Conservation (phyloP, 1,284 basidiomycete genomes). For the Chiua sp. region DNA sequence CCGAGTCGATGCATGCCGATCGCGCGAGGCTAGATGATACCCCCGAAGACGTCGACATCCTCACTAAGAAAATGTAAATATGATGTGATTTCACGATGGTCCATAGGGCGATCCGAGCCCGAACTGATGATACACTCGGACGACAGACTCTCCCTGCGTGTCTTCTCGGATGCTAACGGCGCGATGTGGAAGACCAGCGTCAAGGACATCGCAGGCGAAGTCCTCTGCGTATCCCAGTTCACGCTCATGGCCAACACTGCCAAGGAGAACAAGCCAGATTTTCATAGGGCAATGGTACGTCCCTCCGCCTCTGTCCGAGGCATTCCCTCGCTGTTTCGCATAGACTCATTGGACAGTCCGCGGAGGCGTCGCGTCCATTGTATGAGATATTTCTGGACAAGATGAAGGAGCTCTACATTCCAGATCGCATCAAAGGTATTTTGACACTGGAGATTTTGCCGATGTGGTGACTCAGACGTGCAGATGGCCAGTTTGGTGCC, state of each 20-base stretch:
- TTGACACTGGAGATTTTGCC: not conserved
- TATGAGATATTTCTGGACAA: slow-evolving; percentile 77
- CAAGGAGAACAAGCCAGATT: slow-evolving; percentile 90
- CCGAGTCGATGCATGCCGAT: not conserved
- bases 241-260: slow-evolving; percentile 87
- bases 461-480: slow-evolving; percentile 1
- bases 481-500: slow-evolving; percentile 91
- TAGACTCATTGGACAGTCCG: slow-evolving; percentile 49
- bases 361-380: slow-evolving; percentile 69
- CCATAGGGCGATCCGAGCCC: not conserved
- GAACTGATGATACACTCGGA: slow-evolving; percentile 2
- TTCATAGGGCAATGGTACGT: slow-evolving; percentile 86
- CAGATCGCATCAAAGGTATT: slow-evolving; percentile 80
- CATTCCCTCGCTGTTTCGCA: not conserved
- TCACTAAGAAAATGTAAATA: slow-evolving; percentile 82
- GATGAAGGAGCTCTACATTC: slow-evolving; percentile 66
- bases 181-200: slow-evolving; percentile 85
- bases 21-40: slow-evolving; percentile 72
- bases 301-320: not conserved
- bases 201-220: slow-evolving; percentile 84
- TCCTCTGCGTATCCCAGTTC: slow-evolving; percentile 92
- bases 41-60: slow-evolving; percentile 65
- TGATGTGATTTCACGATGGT: slow-evolving; percentile 12
- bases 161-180: slow-evolving; percentile 69
- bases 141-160: slow-evolving; percentile 67